phyloP scores from a whole-genome alignment of 73 alveolate species.

The Paramecium tetraurelia region DNA sequence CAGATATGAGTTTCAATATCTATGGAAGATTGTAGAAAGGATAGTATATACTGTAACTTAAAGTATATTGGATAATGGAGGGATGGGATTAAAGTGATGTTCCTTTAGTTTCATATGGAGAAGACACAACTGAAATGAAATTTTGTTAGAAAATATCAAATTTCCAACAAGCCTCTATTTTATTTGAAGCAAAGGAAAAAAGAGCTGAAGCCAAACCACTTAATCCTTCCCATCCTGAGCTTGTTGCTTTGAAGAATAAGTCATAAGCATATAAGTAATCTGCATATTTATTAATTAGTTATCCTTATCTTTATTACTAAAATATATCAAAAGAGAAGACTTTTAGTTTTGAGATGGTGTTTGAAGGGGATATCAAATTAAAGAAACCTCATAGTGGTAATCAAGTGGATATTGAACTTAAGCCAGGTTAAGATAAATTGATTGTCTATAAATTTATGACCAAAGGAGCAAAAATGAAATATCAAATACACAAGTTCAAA shows the following conservation, averaged over 20 bases:
- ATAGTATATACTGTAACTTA: neutral
- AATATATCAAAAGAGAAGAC: neutral
- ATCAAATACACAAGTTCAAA: neutral
- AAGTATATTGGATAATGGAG: neutral
- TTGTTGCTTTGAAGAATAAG: neutral
- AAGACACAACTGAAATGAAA: neutral
- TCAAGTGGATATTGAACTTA: neutral
- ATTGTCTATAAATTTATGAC: neutral
- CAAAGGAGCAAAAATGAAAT: neutral
- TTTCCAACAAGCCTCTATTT: neutral
- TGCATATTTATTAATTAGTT: neutral
- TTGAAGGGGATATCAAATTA: conserved; percentile 39
- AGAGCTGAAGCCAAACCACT: neutral
- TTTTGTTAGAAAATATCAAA: neutral
- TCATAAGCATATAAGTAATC: neutral
- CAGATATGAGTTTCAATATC: neutral
- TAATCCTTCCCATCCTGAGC: neutral
- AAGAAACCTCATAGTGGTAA: conserved; percentile 53
- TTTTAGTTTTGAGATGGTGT: neutral
- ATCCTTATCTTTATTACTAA: neutral
- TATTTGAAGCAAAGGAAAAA: neutral
- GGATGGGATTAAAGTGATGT: neutral
- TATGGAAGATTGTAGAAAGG: conserved; percentile 40
- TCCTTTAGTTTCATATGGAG: neutral
- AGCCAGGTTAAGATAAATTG: neutral